Percentiles rank a stretch among this genome's conserved stretches.
Evolutionary conservation across 768 basidiomycete genomes (phyloP).

Genomic region (Termitomyces sp.): DNA sequence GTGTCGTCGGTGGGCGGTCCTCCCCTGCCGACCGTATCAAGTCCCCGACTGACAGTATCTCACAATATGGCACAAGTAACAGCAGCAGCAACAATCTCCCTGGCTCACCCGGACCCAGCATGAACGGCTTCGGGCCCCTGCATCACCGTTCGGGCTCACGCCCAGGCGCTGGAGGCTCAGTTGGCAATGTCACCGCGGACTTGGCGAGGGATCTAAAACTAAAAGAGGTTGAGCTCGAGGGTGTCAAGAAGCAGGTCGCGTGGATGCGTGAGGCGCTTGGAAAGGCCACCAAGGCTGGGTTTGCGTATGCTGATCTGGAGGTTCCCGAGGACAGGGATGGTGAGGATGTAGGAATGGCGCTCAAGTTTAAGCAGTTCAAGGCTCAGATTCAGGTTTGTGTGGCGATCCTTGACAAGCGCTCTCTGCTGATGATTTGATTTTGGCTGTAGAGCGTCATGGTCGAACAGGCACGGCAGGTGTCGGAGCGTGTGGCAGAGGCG

Average conservation of each 20-base stretch:
- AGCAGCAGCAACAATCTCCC: constrained; percentile 23
- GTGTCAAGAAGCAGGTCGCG: constrained; percentile 64
- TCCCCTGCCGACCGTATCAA: constrained; percentile 33
- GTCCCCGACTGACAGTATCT: constrained; percentile 47
- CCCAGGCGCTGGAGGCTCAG: constrained; percentile 40
- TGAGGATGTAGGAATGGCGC: constrained; percentile 60
- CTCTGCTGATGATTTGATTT: neutral
- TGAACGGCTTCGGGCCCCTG: constrained; percentile 46
- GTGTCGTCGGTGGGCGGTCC: constrained; percentile 28
- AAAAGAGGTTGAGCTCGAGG: constrained; percentile 78
- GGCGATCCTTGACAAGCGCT: neutral
- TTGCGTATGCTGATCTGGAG: constrained; percentile 49
- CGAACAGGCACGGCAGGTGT: constrained; percentile 71
- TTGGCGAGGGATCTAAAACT: constrained; percentile 73
- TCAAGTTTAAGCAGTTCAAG: constrained; percentile 85
- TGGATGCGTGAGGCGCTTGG: constrained; percentile 84
- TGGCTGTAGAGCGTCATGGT: constrained; percentile 54
- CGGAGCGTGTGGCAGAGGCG: constrained; percentile 73
- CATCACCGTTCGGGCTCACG: constrained; percentile 32
- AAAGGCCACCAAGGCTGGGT: constrained; percentile 75
- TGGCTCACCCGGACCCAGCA: constrained; percentile 39
- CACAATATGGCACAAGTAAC: neutral
- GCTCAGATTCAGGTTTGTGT: constrained; percentile 75
- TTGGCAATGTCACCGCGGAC: constrained; percentile 69
- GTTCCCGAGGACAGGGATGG: constrained; percentile 30